Base-by-base conservation (phyloP, 2,329 filamentous ascomycete species). In the Fonsecaea erecta region DNA sequence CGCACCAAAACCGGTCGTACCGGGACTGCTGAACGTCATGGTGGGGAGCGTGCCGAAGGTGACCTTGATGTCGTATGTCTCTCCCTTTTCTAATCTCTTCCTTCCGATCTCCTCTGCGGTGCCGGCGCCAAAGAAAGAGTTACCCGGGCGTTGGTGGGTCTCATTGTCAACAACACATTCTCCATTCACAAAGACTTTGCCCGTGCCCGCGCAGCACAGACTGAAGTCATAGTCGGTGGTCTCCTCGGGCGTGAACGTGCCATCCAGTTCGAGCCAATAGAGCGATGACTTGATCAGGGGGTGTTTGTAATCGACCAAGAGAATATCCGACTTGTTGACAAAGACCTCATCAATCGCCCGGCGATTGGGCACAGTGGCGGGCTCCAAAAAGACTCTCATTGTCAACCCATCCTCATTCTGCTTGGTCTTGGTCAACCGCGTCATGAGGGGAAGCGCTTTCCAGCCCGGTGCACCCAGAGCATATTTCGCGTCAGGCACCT, bases 101-200 rank as follows among this genome's bases (percentile, higher is more conserved):
- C 77, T 79, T 12, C 87, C 87, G 53, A 83, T 83, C 69, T 90
- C 85, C 73, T 91, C 88, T 2, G 83, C 78, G 0, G 87, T 90
- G 1, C 85, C 88, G 18, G 81, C 81, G 21, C 88, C 86, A 66
- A 90, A 88, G 79, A 90, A 90, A 3, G 85, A 84, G 52, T 87
- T 84, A 11, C 88, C 87, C 26, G 84, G 82, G 53, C 75, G 79
- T 74, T 90, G 88, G 64, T 86, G 85, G 55, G 86, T 88, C 18
- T 84, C 82, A 71, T 90, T 90, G 76, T 90, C 86, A 21, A 90
- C 83, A 32, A 90, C 79, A 2, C 89, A 77, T 64, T 86, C 78
- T 65, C 80, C 86, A 68, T 90, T 84, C 62, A 90, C 82, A 69
- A 84, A 88, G 11, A 90, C 79, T 69, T 85, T 86, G n/a, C 86